Conservation (phyloP, 306 rosid species). For the Dalbergia cultrata region DNA sequence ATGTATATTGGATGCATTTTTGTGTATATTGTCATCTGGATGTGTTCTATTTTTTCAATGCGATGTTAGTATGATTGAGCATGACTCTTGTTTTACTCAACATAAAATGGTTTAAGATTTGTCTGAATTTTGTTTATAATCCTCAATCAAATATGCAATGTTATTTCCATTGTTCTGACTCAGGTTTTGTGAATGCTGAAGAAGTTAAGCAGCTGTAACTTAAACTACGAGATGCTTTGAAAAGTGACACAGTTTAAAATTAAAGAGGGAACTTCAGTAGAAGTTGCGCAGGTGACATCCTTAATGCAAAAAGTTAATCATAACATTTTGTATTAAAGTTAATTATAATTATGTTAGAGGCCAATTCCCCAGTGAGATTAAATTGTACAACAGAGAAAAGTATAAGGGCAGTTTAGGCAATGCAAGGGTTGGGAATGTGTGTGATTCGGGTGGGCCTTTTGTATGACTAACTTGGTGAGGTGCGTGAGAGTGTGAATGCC, state of each 20-base stretch:
- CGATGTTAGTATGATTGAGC: background rate
- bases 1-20: conserved; percentile 19
- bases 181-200: conserved; percentile 82
- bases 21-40: conserved; percentile 11
- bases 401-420: too few relatives aligned
- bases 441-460: too few relatives aligned
- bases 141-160: conserved; percentile 23
- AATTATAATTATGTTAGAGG: too few relatives aligned
- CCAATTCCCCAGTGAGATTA: too few relatives aligned
- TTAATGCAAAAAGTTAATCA: conserved; percentile 1
- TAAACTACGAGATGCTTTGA: conserved; percentile 69
- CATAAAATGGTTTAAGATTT: conserved; percentile 1
- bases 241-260: conserved; percentile 69
- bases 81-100: background rate
- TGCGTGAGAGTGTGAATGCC: too few relatives aligned
- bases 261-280: conserved; percentile 70
- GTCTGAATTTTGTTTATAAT: conserved; percentile 24
- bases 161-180: conserved; percentile 35
- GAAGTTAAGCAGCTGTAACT: conserved; percentile 71
- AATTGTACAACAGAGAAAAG: too few relatives aligned
- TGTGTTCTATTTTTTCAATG: conserved; percentile 13
- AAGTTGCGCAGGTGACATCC: conserved; percentile 81
- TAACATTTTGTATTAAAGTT: too few relatives aligned
- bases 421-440: too few relatives aligned
- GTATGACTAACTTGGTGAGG: too few relatives aligned